Percentiles rank a stretch among this genome's conserved stretches.
Conservation (phyloP, 108 stramenopile species). For the Phaeodactylum tricornutum region DNA sequence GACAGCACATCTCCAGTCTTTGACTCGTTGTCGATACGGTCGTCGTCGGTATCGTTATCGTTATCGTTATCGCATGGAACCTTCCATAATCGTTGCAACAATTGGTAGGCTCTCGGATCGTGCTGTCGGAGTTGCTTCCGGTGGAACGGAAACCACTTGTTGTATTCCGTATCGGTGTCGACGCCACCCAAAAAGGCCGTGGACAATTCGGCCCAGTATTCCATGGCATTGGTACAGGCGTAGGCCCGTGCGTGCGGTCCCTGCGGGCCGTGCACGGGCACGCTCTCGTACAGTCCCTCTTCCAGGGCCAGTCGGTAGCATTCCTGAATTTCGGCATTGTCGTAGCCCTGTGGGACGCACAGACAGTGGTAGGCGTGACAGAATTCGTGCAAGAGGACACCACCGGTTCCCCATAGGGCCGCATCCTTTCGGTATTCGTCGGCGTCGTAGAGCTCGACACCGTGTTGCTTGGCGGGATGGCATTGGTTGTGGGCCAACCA, state of each 20-base stretch:
- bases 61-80: too few species aligned
- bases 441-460: constrained; percentile 63
- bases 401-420: constrained; percentile 72
- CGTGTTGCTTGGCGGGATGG: constrained; percentile 37
- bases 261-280: constrained; percentile 50
- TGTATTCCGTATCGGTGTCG: constrained; percentile 44
- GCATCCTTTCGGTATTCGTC: constrained; percentile 45
- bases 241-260: constrained; percentile 56
- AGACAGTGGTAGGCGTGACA: constrained; percentile 78
- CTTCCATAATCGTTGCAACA: constrained; percentile 64
- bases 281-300: constrained; percentile 72
- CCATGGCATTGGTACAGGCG: constrained; percentile 78
- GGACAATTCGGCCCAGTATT: constrained; percentile 88
- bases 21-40: too few species aligned
- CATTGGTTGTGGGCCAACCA: constrained; percentile 59
- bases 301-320: constrained; percentile 72
- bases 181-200: constrained; percentile 75
- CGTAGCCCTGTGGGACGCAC: constrained; percentile 51
- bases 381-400: constrained; percentile 73
- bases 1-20: too few species aligned
- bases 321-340: constrained; percentile 51
- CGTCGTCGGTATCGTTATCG: too few species aligned
- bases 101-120: constrained; percentile 75
- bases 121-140: constrained; percentile 54
- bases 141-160: constrained; percentile 90